phyloP scores from a whole-genome alignment of 2,329 filamentous ascomycete genomes.

The Albophoma yamanashiensis region DNA sequence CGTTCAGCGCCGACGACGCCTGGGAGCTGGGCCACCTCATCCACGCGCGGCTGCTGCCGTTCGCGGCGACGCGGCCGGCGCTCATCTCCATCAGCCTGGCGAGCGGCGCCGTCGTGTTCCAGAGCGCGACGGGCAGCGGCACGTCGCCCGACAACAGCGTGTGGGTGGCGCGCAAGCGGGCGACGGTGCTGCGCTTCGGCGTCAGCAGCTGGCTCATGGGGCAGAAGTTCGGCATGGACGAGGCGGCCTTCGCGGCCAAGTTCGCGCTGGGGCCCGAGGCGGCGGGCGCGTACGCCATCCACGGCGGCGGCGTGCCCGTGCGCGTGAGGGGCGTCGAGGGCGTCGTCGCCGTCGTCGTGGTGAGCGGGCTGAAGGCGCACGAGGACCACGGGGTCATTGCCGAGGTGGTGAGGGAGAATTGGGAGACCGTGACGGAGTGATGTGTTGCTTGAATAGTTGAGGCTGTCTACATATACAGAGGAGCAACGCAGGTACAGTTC shows the following conservation, averaged over 20 bases:
- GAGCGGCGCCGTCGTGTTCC: conserved; percentile 52
- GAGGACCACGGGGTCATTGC: conserved; percentile 70
- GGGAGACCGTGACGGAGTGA: conserved; percentile 13
- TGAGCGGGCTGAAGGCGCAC: conserved; percentile 65
- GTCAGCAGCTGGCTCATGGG: conserved; percentile 60
- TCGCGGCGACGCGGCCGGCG: conserved; percentile 31
- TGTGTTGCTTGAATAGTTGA: background rate
- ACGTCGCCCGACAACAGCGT: conserved; percentile 60
- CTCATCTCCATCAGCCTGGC: conserved; percentile 56
- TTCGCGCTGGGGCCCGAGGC: conserved; percentile 49
- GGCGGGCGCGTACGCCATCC: conserved; percentile 58
- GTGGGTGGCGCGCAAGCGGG: conserved; percentile 62
- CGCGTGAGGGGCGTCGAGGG: conserved; percentile 65
- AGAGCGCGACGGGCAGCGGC: conserved; percentile 55
- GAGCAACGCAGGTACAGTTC: no score
- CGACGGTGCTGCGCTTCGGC: conserved; percentile 62
- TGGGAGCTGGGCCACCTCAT: conserved; percentile 56
- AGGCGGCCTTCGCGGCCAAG: conserved; percentile 52
- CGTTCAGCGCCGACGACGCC: conserved; percentile 55
- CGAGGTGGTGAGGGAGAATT: conserved; percentile 50
- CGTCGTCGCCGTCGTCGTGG: conserved; percentile 62
- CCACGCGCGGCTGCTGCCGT: conserved; percentile 48
- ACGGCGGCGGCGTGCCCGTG: conserved; percentile 67
- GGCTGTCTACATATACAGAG: background rate
- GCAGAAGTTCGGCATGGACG: conserved; percentile 54